Evolutionary conservation across 1,139 yeast genomes (phyloP).

Genomic region (Saccharomyces hybrid): DNA sequence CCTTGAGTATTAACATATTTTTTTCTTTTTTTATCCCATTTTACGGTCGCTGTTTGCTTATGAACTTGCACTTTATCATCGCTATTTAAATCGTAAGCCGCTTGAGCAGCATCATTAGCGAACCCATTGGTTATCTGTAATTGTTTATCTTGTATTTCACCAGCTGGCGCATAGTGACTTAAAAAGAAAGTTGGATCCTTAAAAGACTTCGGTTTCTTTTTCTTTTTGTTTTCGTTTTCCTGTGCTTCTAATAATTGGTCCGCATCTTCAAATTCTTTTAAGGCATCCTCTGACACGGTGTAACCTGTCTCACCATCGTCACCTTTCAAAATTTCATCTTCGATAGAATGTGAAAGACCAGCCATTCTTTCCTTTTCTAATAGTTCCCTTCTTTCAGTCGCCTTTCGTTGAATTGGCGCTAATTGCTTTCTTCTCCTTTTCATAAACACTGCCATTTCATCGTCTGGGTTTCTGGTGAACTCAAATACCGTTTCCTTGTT

Average conservation of each 20-base stretch:
- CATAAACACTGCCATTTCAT: constrained; percentile 77
- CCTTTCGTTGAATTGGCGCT: constrained; percentile 78
- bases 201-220: constrained; percentile 38
- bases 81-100: constrained; percentile 74
- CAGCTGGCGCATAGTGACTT: constrained; percentile 83
- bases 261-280: constrained; percentile 57
- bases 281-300: constrained; percentile 45
- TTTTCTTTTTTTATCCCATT: constrained; percentile 94
- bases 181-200: constrained; percentile 80
- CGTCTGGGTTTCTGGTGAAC: constrained; percentile 59
- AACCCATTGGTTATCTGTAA: constrained; percentile 54
- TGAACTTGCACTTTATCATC: constrained; percentile 67
- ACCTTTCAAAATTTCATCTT: constrained; percentile 58
- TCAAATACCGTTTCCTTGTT: constrained; percentile 92
- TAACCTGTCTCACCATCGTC: constrained; percentile 53
- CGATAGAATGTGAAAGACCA: constrained; percentile 66
- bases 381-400: constrained; percentile 61
- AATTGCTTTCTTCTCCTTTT: constrained; percentile 75
- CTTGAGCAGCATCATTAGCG: constrained; percentile 74
- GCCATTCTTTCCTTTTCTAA: constrained; percentile 69
- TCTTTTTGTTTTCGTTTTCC: constrained; percentile 29
- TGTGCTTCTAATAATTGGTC: constrained; percentile 40
- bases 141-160: constrained; percentile 80
- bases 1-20: constrained; percentile 79
- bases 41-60: constrained; percentile 62